Evolutionary conservation across 495 filamentous ascomycete species (phyloP).

Genomic region (Daldinia vernicosa): DNA sequence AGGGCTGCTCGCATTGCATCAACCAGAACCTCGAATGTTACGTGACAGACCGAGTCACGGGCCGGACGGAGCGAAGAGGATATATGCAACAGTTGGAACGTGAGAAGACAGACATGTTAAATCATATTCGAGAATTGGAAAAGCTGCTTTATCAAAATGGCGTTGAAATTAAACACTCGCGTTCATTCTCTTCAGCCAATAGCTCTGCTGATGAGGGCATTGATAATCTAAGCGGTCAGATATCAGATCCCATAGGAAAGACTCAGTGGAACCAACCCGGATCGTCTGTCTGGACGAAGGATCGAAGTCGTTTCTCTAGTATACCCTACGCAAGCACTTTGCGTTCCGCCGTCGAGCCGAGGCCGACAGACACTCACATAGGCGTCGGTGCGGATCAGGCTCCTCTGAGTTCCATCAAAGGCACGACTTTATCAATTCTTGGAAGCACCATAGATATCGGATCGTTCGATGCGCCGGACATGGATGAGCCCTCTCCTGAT

Average conservation of each 20-base stretch:
- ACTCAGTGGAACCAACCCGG: slow-evolving; percentile 56
- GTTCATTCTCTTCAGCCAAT: slow-evolving; percentile 42
- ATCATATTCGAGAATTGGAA: slow-evolving; percentile 61
- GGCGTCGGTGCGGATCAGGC: slow-evolving; percentile 73
- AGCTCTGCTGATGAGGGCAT: slow-evolving; percentile 40
- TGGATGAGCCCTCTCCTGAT: slow-evolving; percentile 65
- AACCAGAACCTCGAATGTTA: slow-evolving; percentile 76
- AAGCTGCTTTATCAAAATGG: slow-evolving; percentile 53
- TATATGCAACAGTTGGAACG: slow-evolving; percentile 71
- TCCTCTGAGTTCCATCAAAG: slow-evolving; percentile 75
- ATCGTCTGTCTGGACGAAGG: slow-evolving; percentile 62
- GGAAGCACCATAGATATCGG: slow-evolving; percentile 81
- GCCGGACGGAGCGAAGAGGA: slow-evolving; percentile 78
- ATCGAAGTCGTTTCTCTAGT: slow-evolving; percentile 19
- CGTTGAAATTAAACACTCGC: slow-evolving; percentile 52
- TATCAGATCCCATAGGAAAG: slow-evolving; percentile 43
- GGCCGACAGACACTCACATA: slow-evolving; percentile 73
- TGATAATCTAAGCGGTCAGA: slow-evolving; percentile 44
- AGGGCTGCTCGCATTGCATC: slow-evolving; percentile 79
- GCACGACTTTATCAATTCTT: slow-evolving; percentile 75
- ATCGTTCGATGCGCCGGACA: slow-evolving; percentile 70
- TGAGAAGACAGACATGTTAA: slow-evolving; percentile 63
- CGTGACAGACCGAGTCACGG: slow-evolving; percentile 88
- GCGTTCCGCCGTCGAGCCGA: slow-evolving; percentile 45
- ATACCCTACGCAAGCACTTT: slow-evolving; percentile 39